Conservation (phyloP, 1,284 basidiomycete species). For the Fomitopsis betulina region DNA sequence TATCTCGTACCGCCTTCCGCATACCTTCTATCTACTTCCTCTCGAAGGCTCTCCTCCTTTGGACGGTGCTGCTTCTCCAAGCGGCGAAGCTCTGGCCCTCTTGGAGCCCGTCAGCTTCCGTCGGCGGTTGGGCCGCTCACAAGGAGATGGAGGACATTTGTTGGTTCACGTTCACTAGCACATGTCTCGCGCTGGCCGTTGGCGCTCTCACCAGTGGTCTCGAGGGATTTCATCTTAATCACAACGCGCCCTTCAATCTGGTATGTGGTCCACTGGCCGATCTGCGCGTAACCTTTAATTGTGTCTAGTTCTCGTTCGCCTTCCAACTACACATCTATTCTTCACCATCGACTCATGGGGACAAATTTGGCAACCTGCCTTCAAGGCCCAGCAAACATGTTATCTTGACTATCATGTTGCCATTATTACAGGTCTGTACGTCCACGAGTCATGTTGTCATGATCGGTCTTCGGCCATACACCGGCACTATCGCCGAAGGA, state of each 20-base stretch:
- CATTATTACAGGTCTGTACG: conserved; percentile 54
- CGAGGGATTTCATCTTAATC: conserved; percentile 50
- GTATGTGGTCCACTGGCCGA: conserved; percentile 35
- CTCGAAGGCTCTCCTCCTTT: conserved; percentile 47
- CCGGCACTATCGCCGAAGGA: no score
- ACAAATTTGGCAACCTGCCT: conserved; percentile 37
- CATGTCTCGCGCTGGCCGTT: conserved; percentile 58
- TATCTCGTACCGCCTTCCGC: conserved; percentile 53
- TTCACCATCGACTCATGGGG: conserved; percentile 51
- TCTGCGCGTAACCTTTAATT: not conserved
- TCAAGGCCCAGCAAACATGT: conserved; percentile 67
- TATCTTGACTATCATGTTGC: conserved; percentile 61
- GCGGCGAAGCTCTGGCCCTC: conserved; percentile 39
- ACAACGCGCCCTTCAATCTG: conserved; percentile 60
- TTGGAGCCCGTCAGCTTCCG: conserved; percentile 24
- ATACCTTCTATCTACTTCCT: conserved; percentile 61
- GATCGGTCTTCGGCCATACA: no score
- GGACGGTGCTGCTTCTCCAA: conserved; percentile 55
- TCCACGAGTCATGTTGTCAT: not conserved
- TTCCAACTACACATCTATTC: conserved; percentile 72
- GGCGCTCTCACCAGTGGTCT: conserved; percentile 63
- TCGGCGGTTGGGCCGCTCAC: conserved; percentile 43
- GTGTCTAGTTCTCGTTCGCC: conserved; percentile 63
- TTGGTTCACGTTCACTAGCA: conserved; percentile 66
- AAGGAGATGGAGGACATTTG: conserved; percentile 60